A percentile compares a stretch with the other conserved stretches of the same genome.
Conservation (phyloP, 2,329 filamentous ascomycete species). For the Sclerotinia sclerotiorum region DNA sequence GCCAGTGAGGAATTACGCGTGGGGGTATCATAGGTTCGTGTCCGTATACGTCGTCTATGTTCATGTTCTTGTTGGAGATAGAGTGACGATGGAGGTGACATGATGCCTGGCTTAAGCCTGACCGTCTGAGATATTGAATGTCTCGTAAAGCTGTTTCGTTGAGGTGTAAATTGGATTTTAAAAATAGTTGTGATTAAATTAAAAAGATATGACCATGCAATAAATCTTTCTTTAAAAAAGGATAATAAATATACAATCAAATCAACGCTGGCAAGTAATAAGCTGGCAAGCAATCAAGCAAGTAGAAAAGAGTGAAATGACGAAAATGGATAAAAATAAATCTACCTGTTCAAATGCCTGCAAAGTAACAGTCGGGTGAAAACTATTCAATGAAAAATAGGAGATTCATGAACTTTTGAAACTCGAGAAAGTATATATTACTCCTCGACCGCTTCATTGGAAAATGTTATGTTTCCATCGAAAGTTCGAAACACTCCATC, state of each 20-base stretch:
- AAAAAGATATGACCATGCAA: not conserved
- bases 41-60: not conserved
- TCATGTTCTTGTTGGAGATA: not conserved
- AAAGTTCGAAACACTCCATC: constrained; percentile 6
- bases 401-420: not conserved
- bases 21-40: not conserved
- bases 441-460: not conserved
- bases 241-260: not conserved
- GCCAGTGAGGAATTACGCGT: not conserved
- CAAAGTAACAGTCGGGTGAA: constrained; percentile 5
- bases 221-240: not conserved
- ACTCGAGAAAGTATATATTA: constrained; percentile 8
- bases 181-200: not conserved
- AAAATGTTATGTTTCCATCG: not conserved
- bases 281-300: constrained; percentile 3
- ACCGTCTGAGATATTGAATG: not conserved
- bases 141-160: not conserved
- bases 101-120: constrained; percentile 3
- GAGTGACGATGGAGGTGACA: constrained; percentile 9
- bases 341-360: not conserved
- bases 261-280: not conserved
- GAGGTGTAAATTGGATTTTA: not conserved
- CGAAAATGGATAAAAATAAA: constrained; percentile 6
- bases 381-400: not conserved
- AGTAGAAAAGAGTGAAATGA: not conserved